Base-by-base conservation (phyloP, 768 basidiomycete genomes). In the Suillus luteus region DNA sequence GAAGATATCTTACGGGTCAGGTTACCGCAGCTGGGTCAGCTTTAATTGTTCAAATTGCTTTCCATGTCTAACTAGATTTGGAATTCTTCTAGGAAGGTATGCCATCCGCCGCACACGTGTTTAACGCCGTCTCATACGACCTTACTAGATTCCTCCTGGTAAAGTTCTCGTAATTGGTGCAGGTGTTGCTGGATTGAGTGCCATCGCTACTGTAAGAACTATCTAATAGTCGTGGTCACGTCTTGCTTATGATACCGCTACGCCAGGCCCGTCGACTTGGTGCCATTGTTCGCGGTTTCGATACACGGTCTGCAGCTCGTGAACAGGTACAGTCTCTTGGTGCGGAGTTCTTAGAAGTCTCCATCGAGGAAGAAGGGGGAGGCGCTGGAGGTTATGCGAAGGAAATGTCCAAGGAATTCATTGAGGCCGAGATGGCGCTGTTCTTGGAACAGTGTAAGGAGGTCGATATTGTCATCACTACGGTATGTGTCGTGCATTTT, bases 281-380 rank as follows among this genome's bases (percentile, higher is more conserved):
- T 46, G 93, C 93, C 31, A 92, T 95, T 64, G 92, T 94, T 62
- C 87, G 92, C 68, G 93, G 89, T 5, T 95, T 95, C 69, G 93
- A 95, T 74, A 91, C 93, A 15, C 86, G 93, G 33, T 81, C 92
- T 31, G 93, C 89, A 52, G 93, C 90, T 62, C 87, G 90, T 49
- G 93, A 95, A 79, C 93, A 95, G 73, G 91, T 95, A 10, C 89
- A 94, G 72, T 94, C 93, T 55, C 84, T 95, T 43, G 93, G 93
- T 31, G 93, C 93, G 11, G 93, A 95, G 73, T 95, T 95, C 69
- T 74, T 95, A n/a, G 92, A 94, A 73, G 92, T 95, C 14, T 71
- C 81, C 33, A 74, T 95, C 60, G 70, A 92, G 72, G 93, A 95
- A 77, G 91, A 93, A 67, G 93, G 93, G 17, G 85, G 87, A 35